Evolutionary conservation across 2,329 filamentous ascomycete species (phyloP).

Genomic region (Epichloe hybrida): DNA sequence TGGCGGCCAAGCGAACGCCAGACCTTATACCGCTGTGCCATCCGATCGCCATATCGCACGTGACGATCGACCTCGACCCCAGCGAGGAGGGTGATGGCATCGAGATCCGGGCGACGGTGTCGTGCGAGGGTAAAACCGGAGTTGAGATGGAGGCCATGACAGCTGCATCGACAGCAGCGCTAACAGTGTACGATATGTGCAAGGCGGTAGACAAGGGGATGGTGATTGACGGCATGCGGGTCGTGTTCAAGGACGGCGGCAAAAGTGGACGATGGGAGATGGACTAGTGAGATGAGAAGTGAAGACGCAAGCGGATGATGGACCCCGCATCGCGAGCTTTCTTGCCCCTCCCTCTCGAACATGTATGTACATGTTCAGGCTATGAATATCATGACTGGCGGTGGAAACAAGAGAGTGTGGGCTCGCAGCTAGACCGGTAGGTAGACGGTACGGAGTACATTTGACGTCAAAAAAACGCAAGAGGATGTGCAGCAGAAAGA

Average conservation of each 20-base stretch:
- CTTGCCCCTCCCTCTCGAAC: too few relatives aligned
- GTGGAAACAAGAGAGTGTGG: too few relatives aligned
- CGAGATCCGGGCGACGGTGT: conserved; percentile 58
- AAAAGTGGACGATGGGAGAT: conserved; percentile 63
- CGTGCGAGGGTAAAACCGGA: conserved; percentile 76
- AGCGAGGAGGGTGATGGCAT: conserved; percentile 27
- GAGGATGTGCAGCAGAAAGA: too few relatives aligned
- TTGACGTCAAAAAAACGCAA: too few relatives aligned
- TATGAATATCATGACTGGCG: too few relatives aligned
- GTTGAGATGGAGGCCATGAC: conserved; percentile 97
- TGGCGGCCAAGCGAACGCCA: conserved; percentile 80
- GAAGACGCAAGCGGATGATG: too few relatives aligned
- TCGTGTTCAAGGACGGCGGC: conserved; percentile 73
- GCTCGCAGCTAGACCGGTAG: too few relatives aligned
- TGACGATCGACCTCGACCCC: conserved; percentile 52
- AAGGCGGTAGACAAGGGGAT: conserved; percentile 87
- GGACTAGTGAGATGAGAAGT: conserved; percentile 11
- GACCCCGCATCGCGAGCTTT: too few relatives aligned
- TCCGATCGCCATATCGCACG: conserved; percentile 63
- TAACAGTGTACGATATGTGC: conserved; percentile 97
- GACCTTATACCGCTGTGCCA: conserved; percentile 86
- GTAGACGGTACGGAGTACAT: too few relatives aligned
- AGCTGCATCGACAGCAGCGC: conserved; percentile 61
- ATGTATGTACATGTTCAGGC: too few relatives aligned
- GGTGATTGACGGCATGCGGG: conserved; percentile 50